Conservation (phyloP, 1,284 basidiomycete species). For the Trichosporon sp. region DNA sequence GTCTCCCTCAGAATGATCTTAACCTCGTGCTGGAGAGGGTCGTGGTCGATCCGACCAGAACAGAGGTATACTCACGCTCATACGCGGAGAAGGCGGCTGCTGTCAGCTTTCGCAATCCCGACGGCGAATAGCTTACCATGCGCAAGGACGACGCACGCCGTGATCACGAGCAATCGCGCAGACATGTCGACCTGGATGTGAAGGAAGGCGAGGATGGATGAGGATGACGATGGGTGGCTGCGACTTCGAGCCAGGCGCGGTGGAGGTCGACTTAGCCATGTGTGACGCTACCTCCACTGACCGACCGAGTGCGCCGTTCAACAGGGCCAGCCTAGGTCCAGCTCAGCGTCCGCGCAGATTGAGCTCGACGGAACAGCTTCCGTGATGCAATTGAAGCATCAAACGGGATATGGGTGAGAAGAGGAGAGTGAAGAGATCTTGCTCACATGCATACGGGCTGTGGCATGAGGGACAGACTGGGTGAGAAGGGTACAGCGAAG, state of each 20-base stretch:
- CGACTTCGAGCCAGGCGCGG: neutral
- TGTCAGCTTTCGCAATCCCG: conserved; percentile 19
- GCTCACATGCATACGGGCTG: too few species aligned
- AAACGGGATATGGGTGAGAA: too few species aligned
- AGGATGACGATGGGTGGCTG: neutral
- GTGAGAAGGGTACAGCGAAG: too few species aligned
- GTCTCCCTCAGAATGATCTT: too few species aligned
- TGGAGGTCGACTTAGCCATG: neutral
- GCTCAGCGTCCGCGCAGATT: too few species aligned
- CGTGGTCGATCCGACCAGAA: too few species aligned
- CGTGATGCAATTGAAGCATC: too few species aligned
- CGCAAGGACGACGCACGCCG: conserved; percentile 40
- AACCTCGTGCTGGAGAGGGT: too few species aligned
- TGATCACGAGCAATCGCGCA: conserved; percentile 35
- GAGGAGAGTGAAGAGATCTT: too few species aligned
- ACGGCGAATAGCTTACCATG: neutral
- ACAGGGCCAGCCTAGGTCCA: neutral
- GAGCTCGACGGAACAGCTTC: too few species aligned
- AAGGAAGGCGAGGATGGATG: neutral
- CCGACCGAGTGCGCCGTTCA: neutral
- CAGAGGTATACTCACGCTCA: conserved; percentile 44
- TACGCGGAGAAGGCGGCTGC: conserved; percentile 56
- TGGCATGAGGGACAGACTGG: too few species aligned
- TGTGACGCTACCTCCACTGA: neutral
- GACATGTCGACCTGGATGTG: conserved; percentile 18